A percentile compares a stretch with the other conserved stretches of the same genome.
phyloP scores from a whole-genome alignment of 2,329 filamentous ascomycete genomes.

The Pseudogymnoascus sp. region DNA sequence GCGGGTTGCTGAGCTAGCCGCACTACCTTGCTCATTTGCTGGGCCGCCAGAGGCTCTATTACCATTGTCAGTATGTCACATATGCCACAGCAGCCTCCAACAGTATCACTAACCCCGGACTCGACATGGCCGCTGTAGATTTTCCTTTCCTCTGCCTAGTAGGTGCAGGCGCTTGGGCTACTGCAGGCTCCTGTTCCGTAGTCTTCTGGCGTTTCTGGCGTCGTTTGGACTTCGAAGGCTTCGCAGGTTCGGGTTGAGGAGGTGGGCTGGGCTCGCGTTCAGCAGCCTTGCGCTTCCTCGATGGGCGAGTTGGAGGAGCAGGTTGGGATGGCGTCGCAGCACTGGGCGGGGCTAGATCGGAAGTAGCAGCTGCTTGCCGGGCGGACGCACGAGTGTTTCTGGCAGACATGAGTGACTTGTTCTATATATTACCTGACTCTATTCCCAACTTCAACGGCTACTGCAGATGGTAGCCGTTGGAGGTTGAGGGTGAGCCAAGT shows the following conservation, averaged over 20 bases:
- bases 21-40: conserved; percentile 47
- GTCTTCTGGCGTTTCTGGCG: conserved; percentile 67
- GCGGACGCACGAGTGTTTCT: conserved; percentile 94
- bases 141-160: conserved; percentile 54
- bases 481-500: conserved; percentile 11
- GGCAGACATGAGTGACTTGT: conserved; percentile 73
- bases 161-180: conserved; percentile 31
- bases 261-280: conserved; percentile 44
- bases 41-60: conserved; percentile 56
- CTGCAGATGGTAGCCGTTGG: conserved; percentile 3
- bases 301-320: conserved; percentile 37
- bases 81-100: conserved; percentile 10
- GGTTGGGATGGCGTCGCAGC: conserved; percentile 29
- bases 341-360: conserved; percentile 33
- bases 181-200: conserved; percentile 38
- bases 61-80: conserved; percentile 22
- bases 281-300: conserved; percentile 71
- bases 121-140: conserved; percentile 61
- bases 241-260: conserved; percentile 28
- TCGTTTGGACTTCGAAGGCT: conserved; percentile 39
- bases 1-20: conserved; percentile 59
- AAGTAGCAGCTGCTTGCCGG: conserved; percentile 67
- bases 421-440: conserved; percentile 13
- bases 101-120: conserved; percentile 51
- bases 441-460: conserved; percentile 12